phyloP scores from a whole-genome alignment of 148 eudicot species.

The Selenicereus undatus region DNA sequence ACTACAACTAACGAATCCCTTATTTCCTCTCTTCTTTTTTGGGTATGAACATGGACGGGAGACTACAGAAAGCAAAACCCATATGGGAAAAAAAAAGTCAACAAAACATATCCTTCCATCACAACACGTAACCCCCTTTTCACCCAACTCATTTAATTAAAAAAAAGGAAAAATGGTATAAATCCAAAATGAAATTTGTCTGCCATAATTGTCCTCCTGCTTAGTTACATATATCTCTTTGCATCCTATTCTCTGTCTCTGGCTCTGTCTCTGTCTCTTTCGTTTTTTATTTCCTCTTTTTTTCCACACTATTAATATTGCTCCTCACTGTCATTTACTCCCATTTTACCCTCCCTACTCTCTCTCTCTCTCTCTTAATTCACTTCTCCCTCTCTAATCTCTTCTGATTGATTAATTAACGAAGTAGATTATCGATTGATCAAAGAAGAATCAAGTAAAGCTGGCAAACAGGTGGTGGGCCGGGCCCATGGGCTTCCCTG shows the following conservation, averaged over 20 bases:
- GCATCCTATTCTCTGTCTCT: not conserved
- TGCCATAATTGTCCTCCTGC: not conserved
- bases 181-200: not conserved
- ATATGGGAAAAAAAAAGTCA: too few species aligned
- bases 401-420: not conserved
- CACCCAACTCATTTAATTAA: not conserved
- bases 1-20: not conserved
- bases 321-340: not conserved
- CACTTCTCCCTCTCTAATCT: not conserved
- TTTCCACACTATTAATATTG: not conserved
- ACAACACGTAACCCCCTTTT: not conserved
- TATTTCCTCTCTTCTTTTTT: not conserved
- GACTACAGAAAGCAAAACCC: too few species aligned
- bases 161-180: not conserved
- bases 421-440: not conserved
- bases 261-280: not conserved
- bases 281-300: too few species aligned
- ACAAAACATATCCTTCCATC: not conserved
- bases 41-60: too few species aligned
- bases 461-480: constrained; percentile 7
- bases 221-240: not conserved
- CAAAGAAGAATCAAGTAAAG: not conserved
- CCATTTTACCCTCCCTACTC: not conserved
- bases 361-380: not conserved
- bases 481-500: constrained; percentile 6